These are phyloP conservation scores for Acer campestre DNA, from an alignment of 345 rosid species.

Conservation along the genomic window DNA sequence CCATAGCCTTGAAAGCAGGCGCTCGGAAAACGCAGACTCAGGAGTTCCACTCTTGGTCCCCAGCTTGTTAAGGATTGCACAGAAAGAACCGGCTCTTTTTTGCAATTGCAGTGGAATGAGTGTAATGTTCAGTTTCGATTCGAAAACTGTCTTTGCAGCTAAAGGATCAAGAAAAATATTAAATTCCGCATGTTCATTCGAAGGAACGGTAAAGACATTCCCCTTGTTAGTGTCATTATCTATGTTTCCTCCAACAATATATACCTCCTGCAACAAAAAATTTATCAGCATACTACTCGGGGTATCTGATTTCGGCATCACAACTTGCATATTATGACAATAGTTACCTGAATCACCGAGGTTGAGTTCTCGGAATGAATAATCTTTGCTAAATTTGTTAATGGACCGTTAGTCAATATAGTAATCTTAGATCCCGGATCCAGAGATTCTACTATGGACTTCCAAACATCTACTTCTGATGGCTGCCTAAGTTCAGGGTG, in stretches of 20 bases:
- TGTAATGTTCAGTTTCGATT: conserved; percentile 61
- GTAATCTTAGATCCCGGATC: conserved; percentile 59
- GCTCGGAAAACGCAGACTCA: conserved; percentile 51
- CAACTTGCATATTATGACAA: background rate
- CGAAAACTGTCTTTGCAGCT: conserved; percentile 72
- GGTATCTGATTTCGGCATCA: background rate
- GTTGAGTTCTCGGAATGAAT: conserved; percentile 36
- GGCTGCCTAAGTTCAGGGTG: conserved; percentile 78
- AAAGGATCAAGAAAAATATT: conserved; percentile 89
- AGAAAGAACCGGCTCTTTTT: conserved; percentile 48
- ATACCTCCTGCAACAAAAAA: conserved; percentile 55
- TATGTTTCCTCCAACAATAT: conserved; percentile 85
- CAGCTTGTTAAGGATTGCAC: conserved; percentile 33
- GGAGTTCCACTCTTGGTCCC: conserved; percentile 39
- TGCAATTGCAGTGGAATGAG: conserved; percentile 71
- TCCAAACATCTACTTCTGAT: conserved; percentile 74
- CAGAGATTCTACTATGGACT: conserved; percentile 39
- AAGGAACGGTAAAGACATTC: conserved; percentile 51
- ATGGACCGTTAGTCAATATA: conserved; percentile 75
- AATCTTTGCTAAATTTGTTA: conserved; percentile 76
- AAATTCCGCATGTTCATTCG: conserved; percentile 66
- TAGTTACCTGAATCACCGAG: conserved; percentile 60
- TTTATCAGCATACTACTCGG: background rate
- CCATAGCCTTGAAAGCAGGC: conserved; percentile 54
- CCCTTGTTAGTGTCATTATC: conserved; percentile 44